Conservation (phyloP, 805 yeast genomes). For the Myxozyma sirexii region DNA sequence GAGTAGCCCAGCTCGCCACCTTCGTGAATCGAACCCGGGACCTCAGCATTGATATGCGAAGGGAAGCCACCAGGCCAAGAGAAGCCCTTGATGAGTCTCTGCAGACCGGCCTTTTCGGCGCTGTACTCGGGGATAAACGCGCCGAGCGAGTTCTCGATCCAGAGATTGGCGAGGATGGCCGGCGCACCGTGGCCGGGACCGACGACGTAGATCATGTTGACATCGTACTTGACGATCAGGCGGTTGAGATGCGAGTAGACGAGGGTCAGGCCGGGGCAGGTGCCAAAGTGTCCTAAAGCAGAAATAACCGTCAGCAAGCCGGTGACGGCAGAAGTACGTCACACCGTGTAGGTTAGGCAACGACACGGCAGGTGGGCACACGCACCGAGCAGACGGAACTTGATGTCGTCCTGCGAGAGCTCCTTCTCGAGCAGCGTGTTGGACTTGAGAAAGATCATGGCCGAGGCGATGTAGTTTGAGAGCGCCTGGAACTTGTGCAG, state of each 20-base stretch:
- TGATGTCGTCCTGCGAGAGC: constrained; percentile 31
- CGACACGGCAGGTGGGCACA: not conserved
- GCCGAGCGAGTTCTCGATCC: constrained; percentile 33
- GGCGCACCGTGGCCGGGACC: constrained; percentile 38
- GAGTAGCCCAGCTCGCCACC: constrained; percentile 38
- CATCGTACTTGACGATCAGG: constrained; percentile 27
- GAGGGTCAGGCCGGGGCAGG: constrained; percentile 35
- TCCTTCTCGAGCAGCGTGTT: constrained; percentile 21
- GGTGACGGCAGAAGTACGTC: not conserved
- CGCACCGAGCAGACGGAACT: constrained; percentile 33
- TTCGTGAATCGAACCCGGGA: constrained; percentile 36
- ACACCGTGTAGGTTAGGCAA: constrained; percentile 22
- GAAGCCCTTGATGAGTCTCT: constrained; percentile 25
- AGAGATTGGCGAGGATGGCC: constrained; percentile 34
- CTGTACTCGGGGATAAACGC: constrained; percentile 29
- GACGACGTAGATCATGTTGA: constrained; percentile 31
- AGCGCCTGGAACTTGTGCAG: constrained; percentile 32
- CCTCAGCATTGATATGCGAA: constrained; percentile 34
- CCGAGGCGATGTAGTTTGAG: constrained; percentile 31
- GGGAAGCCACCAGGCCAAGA: constrained; percentile 37
- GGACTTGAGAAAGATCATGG: constrained; percentile 32
- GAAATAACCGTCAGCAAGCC: not conserved
- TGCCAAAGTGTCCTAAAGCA: constrained; percentile 33
- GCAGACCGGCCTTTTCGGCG: constrained; percentile 26
- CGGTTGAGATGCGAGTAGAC: constrained; percentile 33